Evolutionary conservation across 768 basidiomycete species (phyloP).

Genomic region (Baorangia bicolor): DNA sequence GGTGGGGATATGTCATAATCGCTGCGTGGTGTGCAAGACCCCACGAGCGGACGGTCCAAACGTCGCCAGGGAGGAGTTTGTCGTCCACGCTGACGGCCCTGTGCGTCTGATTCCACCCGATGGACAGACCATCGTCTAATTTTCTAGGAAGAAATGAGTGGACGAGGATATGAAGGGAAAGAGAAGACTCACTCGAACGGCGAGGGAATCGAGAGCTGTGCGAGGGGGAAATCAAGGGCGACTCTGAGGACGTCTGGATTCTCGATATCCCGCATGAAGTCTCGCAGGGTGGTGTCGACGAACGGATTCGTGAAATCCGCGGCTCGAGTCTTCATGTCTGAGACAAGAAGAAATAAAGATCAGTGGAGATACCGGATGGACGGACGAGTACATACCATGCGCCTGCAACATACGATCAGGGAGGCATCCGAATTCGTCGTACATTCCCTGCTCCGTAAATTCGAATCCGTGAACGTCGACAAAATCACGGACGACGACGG

Average conservation of each 20-base stretch:
- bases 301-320: too few species aligned
- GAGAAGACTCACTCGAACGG: neutral
- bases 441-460: neutral
- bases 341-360: too few species aligned
- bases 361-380: too few species aligned
- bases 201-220: neutral
- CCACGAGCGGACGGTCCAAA: neutral
- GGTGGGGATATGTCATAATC: neutral
- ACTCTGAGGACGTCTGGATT: neutral
- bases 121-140: neutral
- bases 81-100: neutral
- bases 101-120: constrained; percentile 1
- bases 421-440: neutral
- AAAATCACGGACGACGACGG: neutral
- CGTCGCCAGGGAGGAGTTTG: neutral
- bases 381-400: neutral
- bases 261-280: too few species aligned
- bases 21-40: neutral
- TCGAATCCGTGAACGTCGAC: neutral
- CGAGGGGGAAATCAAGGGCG: neutral
- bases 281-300: too few species aligned
- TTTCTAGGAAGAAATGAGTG: neutral
- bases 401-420: neutral
- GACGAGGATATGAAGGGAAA: neutral
- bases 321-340: too few species aligned